Conservation (phyloP, 1,139 yeast genomes). For the Yamadazyma atmosphaerica region DNA sequence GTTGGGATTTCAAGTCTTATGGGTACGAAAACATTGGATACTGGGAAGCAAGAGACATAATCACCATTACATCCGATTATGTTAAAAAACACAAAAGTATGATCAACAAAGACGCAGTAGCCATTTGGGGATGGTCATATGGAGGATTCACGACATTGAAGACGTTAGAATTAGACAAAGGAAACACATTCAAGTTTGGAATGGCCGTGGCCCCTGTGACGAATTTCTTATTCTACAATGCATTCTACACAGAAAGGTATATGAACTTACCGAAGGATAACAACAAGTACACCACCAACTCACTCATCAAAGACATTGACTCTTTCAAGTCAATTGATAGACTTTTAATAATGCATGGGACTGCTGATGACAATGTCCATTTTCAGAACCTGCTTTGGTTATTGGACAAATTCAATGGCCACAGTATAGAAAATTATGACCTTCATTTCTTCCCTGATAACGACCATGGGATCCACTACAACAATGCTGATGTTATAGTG, state of each 20-base stretch:
- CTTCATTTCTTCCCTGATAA: slow-evolving; percentile 91
- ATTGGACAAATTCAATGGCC: slow-evolving; percentile 65
- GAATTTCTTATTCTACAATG: slow-evolving; percentile 72
- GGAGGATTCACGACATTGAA: slow-evolving; percentile 78
- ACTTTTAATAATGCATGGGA: slow-evolving; percentile 88
- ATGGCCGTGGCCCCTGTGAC: slow-evolving; percentile 84
- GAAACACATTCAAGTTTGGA: slow-evolving; percentile 64
- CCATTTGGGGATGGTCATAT: slow-evolving; percentile 90
- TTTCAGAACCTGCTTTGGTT: slow-evolving; percentile 80
- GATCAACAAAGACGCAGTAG: slow-evolving; percentile 64
- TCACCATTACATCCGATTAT: slow-evolving; percentile 63
- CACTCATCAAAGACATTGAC: slow-evolving; percentile 48
- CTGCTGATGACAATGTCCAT: slow-evolving; percentile 97
- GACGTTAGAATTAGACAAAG: slow-evolving; percentile 66
- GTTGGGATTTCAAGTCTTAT: slow-evolving; percentile 71
- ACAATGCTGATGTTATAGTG: slow-evolving; percentile 75
- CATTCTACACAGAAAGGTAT: slow-evolving; percentile 85
- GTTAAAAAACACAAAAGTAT: slow-evolving; percentile 49
- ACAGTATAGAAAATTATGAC: slow-evolving; percentile 77
- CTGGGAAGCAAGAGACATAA: slow-evolving; percentile 86
- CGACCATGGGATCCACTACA: slow-evolving; percentile 78
- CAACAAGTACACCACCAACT: slow-evolving; percentile 43
- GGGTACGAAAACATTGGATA: slow-evolving; percentile 74
- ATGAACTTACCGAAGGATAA: slow-evolving; percentile 70
- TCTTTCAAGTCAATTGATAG: slow-evolving; percentile 53